Evolutionary conservation across 805 yeast genomes (phyloP), one percentile per base, ranked within the genome.

Genomic region (Candida corydali): DNA sequence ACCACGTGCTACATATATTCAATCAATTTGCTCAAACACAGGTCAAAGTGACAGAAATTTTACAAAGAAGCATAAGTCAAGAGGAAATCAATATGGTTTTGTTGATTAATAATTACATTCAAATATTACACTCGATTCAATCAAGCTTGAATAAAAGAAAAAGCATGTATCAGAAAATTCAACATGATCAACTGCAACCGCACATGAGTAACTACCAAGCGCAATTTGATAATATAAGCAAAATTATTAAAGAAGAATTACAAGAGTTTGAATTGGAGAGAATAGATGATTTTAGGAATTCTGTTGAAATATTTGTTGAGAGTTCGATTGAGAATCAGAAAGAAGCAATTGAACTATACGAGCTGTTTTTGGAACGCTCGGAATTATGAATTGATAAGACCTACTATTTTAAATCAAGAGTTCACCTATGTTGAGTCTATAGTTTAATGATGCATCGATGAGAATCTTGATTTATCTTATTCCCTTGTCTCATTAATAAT

Each of bases 321-420:
- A 78, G 93, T 36, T 76, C 93, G 17, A 84, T 89, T 37, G 98
- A 93, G 60, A 73, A 88, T 22, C 98, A 93, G 60, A 93, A 93
- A 62, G 96, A 88, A 56, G 79, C 83, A 22, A 85, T 85, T 41
- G 94, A 85, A 53, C 57, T 82, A n/a, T 85, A 91, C 86, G 93
- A 85, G 56, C 79, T 88, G 0, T 93, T 91, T 54, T 88, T 87
- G 53, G 86, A 82, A 43, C 50, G 65, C 9, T 7, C 8, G 5
- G 10, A 24, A 11, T 24, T 24, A 24, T 24, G n/a, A 24, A 7
- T 7, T 24, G n/a, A 7, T 11, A 11, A 24, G 8, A 24, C n/a
- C n/a, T n/a, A n/a, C n/a, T n/a, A n/a, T n/a, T n/a, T n/a, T n/a
- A n/a, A n/a, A n/a, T n/a, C n/a, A n/a, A n/a, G n/a, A n/a, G n/a